These are phyloP conservation scores for Phytophthora hibernalis DNA, from an alignment of 352 stramenopile species.

Conservation along the genomic window DNA sequence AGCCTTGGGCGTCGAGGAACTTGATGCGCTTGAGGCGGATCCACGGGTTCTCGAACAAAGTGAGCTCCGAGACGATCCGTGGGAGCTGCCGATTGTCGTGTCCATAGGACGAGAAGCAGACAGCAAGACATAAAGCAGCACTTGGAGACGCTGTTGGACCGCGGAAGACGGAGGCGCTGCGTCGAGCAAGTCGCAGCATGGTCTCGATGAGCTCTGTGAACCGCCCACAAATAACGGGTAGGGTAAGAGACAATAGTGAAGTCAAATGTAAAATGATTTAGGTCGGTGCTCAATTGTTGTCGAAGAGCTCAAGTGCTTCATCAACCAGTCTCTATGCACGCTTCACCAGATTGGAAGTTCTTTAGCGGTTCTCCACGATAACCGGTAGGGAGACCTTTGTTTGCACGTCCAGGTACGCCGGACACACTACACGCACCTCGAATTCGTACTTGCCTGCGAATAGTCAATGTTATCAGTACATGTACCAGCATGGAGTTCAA, in stretches of 20 bases:
- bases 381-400: constrained; percentile 46
- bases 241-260: constrained; percentile 13
- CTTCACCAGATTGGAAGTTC: not conserved
- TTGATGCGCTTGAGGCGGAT: constrained; percentile 70
- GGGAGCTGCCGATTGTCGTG: constrained; percentile 36
- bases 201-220: constrained; percentile 23
- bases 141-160: not conserved
- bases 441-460: constrained; percentile 71
- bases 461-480: not conserved
- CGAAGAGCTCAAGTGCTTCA: constrained; percentile 4
- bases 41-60: constrained; percentile 74
- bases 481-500: not conserved
- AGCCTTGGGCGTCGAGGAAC: constrained; percentile 61
- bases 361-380: constrained; percentile 47
- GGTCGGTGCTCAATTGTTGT: constrained; percentile 11
- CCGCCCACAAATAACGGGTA: constrained; percentile 25
- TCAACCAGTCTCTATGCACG: constrained; percentile 5
- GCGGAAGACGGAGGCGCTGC: constrained; percentile 1
- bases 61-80: constrained; percentile 58
- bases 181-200: constrained; percentile 12
- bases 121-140: constrained; percentile 7
- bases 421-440: constrained; percentile 75
- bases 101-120: constrained; percentile 18
- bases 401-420: constrained; percentile 68
- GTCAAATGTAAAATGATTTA: not conserved